Evolutionary conservation across 2,329 filamentous ascomycete species (phyloP), one percentile per base, ranked within the genome.

Genomic region (Hypoxylon sp.): DNA sequence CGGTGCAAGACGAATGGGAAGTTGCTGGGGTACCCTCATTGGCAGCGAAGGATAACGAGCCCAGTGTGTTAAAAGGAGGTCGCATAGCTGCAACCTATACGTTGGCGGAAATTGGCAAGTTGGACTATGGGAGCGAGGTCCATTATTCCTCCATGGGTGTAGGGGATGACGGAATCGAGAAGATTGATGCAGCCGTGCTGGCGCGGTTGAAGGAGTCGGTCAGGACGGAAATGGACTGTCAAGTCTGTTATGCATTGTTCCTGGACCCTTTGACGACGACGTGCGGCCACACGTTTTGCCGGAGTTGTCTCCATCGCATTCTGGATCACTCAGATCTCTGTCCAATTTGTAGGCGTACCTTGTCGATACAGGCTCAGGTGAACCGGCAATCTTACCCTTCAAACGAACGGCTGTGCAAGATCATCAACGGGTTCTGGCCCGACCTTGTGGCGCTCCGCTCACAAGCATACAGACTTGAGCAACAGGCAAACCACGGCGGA

Each of bases 271-370:
- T 94, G 53, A 97, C 93, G 0, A 96, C 93, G 0, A 84, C 87
- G 1, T 97, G 94, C 72, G 94, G 94, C 1, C 94, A 97, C 76
- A 97, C 93, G 0, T 95, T 96, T 73, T 97, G 94, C 76, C 89
- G 91, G 18, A 85, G 86, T 63, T 97, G 94, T 75, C 82, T 97
- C 20, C 87, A 89, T 59, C 87, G 91, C 46, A 88, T 92, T 5
- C 82, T 96, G 63, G 91, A 95, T 72, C 91, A 96, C 74, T 91
- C 91, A 1, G 85, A 87, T 59, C 83, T 91, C 57, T 97, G 94
- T 73, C 93, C 94, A 0, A 85, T 93, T 12, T 97, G 94, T 75
- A 89, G 94, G 50, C 85, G 90, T 44, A 80, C 80, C 7, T 78
- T 97, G 8, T 78, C 79, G 3, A 81, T 87, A 45, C 82, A 81